phyloP scores from a whole-genome alignment of 2,329 filamentous ascomycete genomes.

The Pseudopyricularia javanii region DNA sequence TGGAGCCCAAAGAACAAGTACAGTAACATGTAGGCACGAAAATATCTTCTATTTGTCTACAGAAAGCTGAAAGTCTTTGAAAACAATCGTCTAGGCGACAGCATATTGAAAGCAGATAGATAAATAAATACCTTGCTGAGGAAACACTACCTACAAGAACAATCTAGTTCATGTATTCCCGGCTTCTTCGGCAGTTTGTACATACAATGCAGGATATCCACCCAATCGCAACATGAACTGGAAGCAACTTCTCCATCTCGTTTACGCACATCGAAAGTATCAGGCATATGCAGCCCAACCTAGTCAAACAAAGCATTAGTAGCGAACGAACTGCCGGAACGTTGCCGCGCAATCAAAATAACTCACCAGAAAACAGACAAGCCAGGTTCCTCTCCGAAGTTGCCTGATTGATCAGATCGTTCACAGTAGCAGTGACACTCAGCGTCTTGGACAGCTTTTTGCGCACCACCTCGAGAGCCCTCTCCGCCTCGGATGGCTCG shows the following conservation, averaged over 20 bases:
- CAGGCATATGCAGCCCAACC: constrained; percentile 5
- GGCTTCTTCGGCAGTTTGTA: too few relatives aligned
- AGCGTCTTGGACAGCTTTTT: constrained; percentile 93
- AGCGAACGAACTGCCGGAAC: background rate
- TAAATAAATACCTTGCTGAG: too few relatives aligned
- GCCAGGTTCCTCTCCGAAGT: constrained; percentile 88
- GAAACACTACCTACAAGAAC: too few relatives aligned
- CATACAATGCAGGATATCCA: too few relatives aligned
- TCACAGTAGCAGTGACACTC: constrained; percentile 90
- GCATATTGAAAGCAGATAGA: too few relatives aligned
- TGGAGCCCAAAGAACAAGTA: too few relatives aligned
- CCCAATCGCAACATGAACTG: background rate
- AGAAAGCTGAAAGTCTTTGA: too few relatives aligned
- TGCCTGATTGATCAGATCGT: constrained; percentile 91
- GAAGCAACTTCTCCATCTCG: background rate
- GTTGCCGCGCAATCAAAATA: background rate
- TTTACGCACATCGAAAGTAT: background rate
- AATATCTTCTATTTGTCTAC: too few relatives aligned
- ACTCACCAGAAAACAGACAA: constrained; percentile 69
- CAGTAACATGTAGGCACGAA: too few relatives aligned
- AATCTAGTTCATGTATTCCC: too few relatives aligned
- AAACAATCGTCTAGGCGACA: too few relatives aligned
- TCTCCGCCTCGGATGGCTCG: constrained; percentile 65
- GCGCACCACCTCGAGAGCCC: constrained; percentile 82
- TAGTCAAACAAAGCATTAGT: background rate